Conservation (phyloP, 2,329 filamentous ascomycete genomes). For the Achaetomium macrosporum region DNA sequence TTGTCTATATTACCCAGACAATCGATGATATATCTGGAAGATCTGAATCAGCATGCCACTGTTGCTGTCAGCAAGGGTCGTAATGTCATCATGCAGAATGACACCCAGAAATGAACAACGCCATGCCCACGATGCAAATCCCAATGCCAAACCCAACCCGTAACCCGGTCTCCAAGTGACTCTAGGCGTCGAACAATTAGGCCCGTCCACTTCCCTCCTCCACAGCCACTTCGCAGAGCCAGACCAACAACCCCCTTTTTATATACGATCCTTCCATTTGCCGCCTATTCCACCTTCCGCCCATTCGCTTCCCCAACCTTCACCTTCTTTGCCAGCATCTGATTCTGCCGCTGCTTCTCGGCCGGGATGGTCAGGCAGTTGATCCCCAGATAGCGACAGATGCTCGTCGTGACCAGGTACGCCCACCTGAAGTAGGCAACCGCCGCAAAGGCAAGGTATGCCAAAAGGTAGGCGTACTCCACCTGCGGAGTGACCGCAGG, state of each 20-base stretch:
- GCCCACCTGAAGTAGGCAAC: slow-evolving; percentile 94
- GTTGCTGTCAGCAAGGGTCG: neutral
- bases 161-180: neutral
- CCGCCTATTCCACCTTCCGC: slow-evolving; percentile 5
- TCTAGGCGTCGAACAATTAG: no score
- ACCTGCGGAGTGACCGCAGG: slow-evolving; percentile 56
- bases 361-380: slow-evolving; percentile 82
- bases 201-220: no score
- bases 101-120: slow-evolving; percentile 8
- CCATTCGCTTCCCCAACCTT: slow-evolving; percentile 25
- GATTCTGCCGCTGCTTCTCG: slow-evolving; percentile 54
- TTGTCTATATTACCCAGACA: no score
- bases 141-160: slow-evolving; percentile 14
- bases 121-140: slow-evolving; percentile 11
- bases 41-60: no score
- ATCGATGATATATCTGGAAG: no score
- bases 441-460: slow-evolving; percentile 75
- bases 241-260: neutral
- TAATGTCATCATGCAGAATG: slow-evolving; percentile 1
- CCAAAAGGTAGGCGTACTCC: slow-evolving; percentile 77
- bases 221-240: no score
- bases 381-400: slow-evolving; percentile 89
- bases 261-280: neutral
- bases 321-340: slow-evolving; percentile 26
- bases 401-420: slow-evolving; percentile 79